phyloP scores from a whole-genome alignment of 306 rosid species.

The Fragaria iinumae region DNA sequence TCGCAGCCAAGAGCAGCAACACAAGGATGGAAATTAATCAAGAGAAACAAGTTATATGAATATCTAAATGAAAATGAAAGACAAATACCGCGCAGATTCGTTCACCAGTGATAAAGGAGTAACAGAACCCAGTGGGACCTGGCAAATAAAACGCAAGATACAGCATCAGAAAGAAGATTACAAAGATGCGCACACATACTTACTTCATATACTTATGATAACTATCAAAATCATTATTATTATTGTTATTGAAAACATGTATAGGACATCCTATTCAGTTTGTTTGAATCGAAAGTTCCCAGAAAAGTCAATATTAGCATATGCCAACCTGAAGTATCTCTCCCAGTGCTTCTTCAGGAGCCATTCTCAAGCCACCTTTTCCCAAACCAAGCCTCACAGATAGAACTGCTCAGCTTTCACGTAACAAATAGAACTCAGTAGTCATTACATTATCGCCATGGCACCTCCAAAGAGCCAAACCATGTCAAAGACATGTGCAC shows the following conservation, averaged over 20 bases:
- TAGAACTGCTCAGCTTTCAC: constrained; percentile 69
- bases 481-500: background rate
- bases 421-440: constrained; percentile 25
- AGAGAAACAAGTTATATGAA: constrained; percentile 1
- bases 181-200: background rate
- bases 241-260: background rate
- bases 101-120: constrained; percentile 89
- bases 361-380: constrained; percentile 95
- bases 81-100: constrained; percentile 76
- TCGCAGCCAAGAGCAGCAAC: background rate
- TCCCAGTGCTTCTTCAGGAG: constrained; percentile 91
- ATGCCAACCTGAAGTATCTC: constrained; percentile 78
- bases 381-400: constrained; percentile 96
- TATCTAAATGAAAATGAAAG: constrained; percentile 3
- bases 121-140: constrained; percentile 88
- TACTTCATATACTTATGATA: background rate
- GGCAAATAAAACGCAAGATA: constrained; percentile 28
- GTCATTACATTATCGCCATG: background rate
- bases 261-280: background rate
- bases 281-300: background rate
- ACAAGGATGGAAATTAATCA: background rate
- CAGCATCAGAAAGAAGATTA: constrained; percentile 12
- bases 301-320: constrained; percentile 4
- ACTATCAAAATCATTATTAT: background rate
- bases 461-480: background rate